These are phyloP conservation scores for Penicillium vulpinum DNA, from an alignment of 2,329 filamentous ascomycete genomes.

Conservation along the genomic window DNA sequence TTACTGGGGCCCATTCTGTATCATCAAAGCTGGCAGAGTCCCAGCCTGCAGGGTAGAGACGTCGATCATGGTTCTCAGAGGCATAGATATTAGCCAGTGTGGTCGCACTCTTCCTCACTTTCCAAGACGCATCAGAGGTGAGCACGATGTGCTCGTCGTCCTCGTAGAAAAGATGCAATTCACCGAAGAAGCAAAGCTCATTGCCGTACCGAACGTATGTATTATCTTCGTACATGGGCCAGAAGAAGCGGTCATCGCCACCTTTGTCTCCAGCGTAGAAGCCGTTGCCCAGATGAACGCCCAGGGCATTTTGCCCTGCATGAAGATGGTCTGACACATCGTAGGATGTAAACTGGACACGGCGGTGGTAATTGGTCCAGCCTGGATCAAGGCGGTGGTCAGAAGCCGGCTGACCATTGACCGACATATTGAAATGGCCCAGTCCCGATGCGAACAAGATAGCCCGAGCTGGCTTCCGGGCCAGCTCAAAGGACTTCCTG, in stretches of 20 bases:
- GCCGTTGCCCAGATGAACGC: constrained; percentile 46
- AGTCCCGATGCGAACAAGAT: constrained; percentile 26
- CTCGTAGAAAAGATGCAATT: constrained; percentile 24
- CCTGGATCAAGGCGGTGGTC: constrained; percentile 27
- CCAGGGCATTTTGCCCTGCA: constrained; percentile 37
- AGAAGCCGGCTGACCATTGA: constrained; percentile 22
- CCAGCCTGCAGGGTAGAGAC: constrained; percentile 23
- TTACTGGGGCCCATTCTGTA: constrained; percentile 14
- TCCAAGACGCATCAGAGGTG: constrained; percentile 25
- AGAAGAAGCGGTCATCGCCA: constrained; percentile 27
- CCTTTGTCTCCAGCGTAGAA: constrained; percentile 46
- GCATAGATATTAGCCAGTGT: constrained; percentile 28
- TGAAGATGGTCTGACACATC: constrained; percentile 41
- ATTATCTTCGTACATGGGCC: constrained; percentile 30
- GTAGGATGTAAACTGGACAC: constrained; percentile 45
- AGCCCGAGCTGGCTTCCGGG: constrained; percentile 10
- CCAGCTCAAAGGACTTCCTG: constrained; percentile 20
- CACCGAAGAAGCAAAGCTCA: constrained; percentile 29
- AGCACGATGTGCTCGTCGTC: constrained; percentile 18
- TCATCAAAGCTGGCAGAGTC: constrained; percentile 17
- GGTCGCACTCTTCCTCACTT: constrained; percentile 23
- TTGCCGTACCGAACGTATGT: constrained; percentile 29
- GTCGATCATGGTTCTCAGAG: constrained; percentile 24
- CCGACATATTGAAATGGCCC: constrained; percentile 26
- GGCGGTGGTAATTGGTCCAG: constrained; percentile 28